Evolutionary conservation across 345 rosid genomes (phyloP), one percentile per base, ranked within the genome.

Genomic region (Hirschfeldia incana): DNA sequence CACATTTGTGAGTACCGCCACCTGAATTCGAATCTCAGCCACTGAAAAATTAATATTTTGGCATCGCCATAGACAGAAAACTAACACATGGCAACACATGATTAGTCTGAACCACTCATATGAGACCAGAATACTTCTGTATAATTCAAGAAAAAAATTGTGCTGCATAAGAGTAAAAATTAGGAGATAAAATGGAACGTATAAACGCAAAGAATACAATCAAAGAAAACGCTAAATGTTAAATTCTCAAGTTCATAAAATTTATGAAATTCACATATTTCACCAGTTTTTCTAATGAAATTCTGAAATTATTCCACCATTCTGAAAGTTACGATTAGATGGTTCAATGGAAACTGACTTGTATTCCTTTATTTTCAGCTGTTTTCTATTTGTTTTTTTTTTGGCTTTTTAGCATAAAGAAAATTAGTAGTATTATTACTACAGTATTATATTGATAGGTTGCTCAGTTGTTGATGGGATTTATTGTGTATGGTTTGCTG

Each of bases 401-500:
- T 2, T 32, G 29, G 29, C 39, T 7, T 30, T 72, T 42, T 1
- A 55, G 61, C 72, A 65, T 39, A 78, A 65, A 65, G 67, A 8
- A 72, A 42, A 11, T 55, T 6, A 46, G 30, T 12, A 12, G 13
- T 8, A 58, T 2, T 49, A 69, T 0, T 46, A 53, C 60, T 16
- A 4, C 34, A 69, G 0, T 61, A 59, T 42, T 68, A 55, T 36
- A 70, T 71, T 12, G 4, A 70, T 65, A 70, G 42, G 55, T 4
- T 46, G 36, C n/a, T 51, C 58, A 51, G 58, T 44, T 58, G 69
- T 9, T 17, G 70, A 65, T 4, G 4, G 3, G 69, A 60, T 68
- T 46, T 61, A 61, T 61, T 49, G 63, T 61, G 80, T 10, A 70
- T 62, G 80, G 57, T 26, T 32, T 53, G 51, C 28, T 76, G 17